Evolutionary conservation across 2,329 filamentous ascomycete genomes (phyloP).

Genomic region (Juglanconis sp.): DNA sequence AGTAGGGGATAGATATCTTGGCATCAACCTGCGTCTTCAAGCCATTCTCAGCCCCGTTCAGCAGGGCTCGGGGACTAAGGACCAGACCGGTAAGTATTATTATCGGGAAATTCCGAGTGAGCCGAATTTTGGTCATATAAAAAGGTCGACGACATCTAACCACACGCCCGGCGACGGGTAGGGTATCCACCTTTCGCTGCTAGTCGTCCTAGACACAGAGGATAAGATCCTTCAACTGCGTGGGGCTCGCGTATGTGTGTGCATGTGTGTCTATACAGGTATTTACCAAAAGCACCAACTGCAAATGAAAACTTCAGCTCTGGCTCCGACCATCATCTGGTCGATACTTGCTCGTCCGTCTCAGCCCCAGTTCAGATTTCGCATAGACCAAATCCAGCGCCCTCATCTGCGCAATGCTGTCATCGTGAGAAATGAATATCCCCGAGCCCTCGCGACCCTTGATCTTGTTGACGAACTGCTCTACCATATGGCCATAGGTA

Average conservation of each 20-base stretch:
- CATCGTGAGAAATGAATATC: slow-evolving; percentile 38
- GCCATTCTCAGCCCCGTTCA: background rate
- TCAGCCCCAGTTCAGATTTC: slow-evolving; percentile 29
- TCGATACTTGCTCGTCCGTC: slow-evolving; percentile 11
- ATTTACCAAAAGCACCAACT: no score
- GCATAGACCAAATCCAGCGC: slow-evolving; percentile 46
- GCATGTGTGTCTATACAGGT: background rate
- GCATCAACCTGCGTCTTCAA: background rate
- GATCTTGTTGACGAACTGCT: slow-evolving; percentile 46
- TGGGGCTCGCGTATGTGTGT: no score
- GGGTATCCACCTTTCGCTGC: no score
- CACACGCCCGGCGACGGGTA: no score
- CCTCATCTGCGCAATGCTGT: slow-evolving; percentile 42
- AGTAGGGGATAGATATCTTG: background rate
- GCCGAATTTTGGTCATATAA: no score
- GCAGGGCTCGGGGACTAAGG: no score
- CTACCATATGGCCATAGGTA: slow-evolving; percentile 44
- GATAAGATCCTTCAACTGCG: no score
- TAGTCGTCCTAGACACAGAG: no score
- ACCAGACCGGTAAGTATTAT: no score
- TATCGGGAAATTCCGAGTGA: no score
- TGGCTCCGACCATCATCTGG: background rate
- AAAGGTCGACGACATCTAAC: no score
- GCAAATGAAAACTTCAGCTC: no score
- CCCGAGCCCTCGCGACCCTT: slow-evolving; percentile 34